Base-by-base conservation (phyloP, 2,329 filamentous ascomycete species). In the Fusarium drepaniforme region DNA sequence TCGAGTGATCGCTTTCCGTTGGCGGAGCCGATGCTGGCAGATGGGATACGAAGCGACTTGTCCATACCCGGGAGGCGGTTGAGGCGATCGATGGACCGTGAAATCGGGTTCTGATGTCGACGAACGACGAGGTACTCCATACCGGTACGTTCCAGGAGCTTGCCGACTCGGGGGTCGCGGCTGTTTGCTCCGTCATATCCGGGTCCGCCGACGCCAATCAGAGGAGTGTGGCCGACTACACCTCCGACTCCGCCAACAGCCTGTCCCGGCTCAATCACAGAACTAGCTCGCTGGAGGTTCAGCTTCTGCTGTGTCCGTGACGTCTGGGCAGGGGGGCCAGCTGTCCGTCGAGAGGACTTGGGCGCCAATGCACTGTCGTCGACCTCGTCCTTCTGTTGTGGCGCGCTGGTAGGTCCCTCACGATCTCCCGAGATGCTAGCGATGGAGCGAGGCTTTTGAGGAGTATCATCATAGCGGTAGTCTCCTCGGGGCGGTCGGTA, bases 221-320 rank as follows among this genome's bases (percentile, higher is more conserved):
- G 78, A 0, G 88, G 86, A 33, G 84, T 86, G 6, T 84, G 82
- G 15, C 85, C 85, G 9, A 84, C 82, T 2, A 84, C 83, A 7
- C 86, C 85, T 8, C 79, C 80, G 30, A 81, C 79, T 21, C 79
- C 80, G 1, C 79, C 67, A 1, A 83, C 80, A 6, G 79, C 71
- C 83, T 91, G 89, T 35, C 89, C 84, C 1, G 91, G 90, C 75
- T 94, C 93, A 58, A 94, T 92, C 74, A 89, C 90, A 5, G 92
- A 94, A 79, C 92, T 93, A 35, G 92, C 93, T 42, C 93, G 89
- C 79, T 94, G 92, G 2, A 95, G 87, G 83, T 94, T 92, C 16
- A 95, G 85, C 78, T 95, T 95, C 81, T 94, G 92, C 82, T 94
- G 92, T 1, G 92, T 94, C 16, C 93, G 88, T 64, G 91, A 93